Evolutionary conservation across 345 rosid species (phyloP), one percentile per base, ranked within the genome.

Genomic region (Aegle marmelos): DNA sequence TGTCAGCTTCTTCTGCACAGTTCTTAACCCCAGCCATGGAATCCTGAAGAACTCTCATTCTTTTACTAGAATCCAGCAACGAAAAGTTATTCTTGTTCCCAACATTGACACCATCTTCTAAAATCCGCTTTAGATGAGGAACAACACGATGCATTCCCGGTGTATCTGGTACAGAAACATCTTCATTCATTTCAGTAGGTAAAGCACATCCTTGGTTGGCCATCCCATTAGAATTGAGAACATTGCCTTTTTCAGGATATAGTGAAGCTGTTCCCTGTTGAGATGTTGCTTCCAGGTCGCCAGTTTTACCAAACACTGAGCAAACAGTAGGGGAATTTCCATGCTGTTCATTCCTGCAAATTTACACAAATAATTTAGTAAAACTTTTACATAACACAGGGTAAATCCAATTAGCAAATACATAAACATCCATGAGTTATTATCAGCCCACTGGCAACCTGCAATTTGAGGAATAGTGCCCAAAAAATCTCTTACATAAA

Each of bases 121-220:
- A 86, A 83, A 89, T 80, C 76, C 97, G 87, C 89, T 95, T 93
- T 78, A 90, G 76, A 65, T 88, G 93, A 75, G 94, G 76, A 82
- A 83, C 86, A 65, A 78, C 73, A 33, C 88, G 92, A 45, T 80
- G 84, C 80, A 78, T 81, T 39, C 94, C 96, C 10, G 96, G 98
- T 60, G 99, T 92, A 58, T 91, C 92, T 36, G 98, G 98, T 57
- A 91, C 88, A 53, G 71, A 86, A 84, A 89, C 81, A 77, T 86
- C 89, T 59, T 80, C 79, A 56, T 75, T 85, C 21, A 65, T 66
- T 75, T 81, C 85, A 74, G 58, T 37, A 48, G 61, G 69, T 59
- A 79, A 45, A 30, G 58, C 59, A 64, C 59, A 4, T 79, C 72
- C 86, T 65, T 70, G 48, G 70, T 80, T 81, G 58, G 31, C 73